Evolutionary conservation across 2,329 filamentous ascomycete genomes (phyloP), one percentile per base, ranked within the genome.

Genomic region (Cytospora mali): DNA sequence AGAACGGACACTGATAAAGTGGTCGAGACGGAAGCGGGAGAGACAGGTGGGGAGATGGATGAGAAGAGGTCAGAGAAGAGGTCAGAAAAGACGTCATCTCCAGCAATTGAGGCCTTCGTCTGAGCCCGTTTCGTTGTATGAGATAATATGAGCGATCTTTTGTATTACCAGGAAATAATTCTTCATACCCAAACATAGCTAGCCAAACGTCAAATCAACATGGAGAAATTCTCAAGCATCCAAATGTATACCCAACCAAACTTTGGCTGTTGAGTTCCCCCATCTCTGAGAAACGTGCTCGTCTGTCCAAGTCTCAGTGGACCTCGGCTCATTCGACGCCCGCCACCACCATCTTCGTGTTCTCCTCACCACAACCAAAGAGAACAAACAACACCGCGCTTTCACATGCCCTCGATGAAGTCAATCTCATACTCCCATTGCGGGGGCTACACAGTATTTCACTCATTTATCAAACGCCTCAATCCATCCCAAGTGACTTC

Each of bases 321-420:
- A 62, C 62, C 62, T 64, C 62, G 62, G 62, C 55, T 62, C 59
- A 46, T 23, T n/a, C 54, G 11, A 16, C n/a, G 33, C 33, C 35
- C 39, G n/a, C 10, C 39, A 16, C 1, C 39, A 9, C 11, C 16
- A 4, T 6, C 7, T n/a, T 39, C 49, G 14, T 13, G 23, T 55
- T 50, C n/a, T 54, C 27, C 58, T 49, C 58, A 23, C 27, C 29
- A 49, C n/a, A 7, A 33, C 31, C 48, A 27, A 25, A 10, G 33
- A 35, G 16, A 11, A n/a, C n/a, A n/a, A 10, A 7, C 18, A n/a
- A 29, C 23, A 29, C 23, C n/a, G 48, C 7, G 4, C 16, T 18
- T 25, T 14, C 25, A 13, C 23, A 18, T 42, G 39, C 23, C 23
- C 25, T 39, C 35, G 48, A 61, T 61, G 58, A 35, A 16, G 29